Conservation (phyloP, 148 eudicot genomes). For the Rhododendron ovatum region DNA sequence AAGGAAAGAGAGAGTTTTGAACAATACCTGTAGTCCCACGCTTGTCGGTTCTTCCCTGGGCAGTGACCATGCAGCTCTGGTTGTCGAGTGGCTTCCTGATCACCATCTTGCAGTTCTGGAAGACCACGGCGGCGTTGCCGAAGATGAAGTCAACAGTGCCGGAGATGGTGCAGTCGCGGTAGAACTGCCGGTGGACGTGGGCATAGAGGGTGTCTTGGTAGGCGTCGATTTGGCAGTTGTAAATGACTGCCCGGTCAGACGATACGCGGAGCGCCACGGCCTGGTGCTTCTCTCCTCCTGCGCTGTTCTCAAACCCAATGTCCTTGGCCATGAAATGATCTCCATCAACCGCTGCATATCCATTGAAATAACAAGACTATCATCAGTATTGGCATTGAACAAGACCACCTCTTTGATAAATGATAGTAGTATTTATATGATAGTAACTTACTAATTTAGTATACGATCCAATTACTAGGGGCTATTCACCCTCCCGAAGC, state of each 20-base stretch:
- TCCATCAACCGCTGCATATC: constrained; percentile 31
- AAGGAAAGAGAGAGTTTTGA: not conserved
- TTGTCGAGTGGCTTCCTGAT: constrained; percentile 39
- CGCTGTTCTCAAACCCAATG: constrained; percentile 44
- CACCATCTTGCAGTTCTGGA: constrained; percentile 51
- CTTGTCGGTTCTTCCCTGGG: constrained; percentile 38
- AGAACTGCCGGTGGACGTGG: constrained; percentile 56
- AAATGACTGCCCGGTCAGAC: constrained; percentile 22
- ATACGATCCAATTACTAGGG: too few relatives aligned
- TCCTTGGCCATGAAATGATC: constrained; percentile 37
- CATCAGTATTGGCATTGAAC: not conserved
- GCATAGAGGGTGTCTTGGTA: constrained; percentile 54
- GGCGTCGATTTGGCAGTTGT: constrained; percentile 37
- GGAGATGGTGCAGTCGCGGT: constrained; percentile 50
- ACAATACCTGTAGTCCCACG: constrained; percentile 20
- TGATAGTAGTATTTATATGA: too few relatives aligned
- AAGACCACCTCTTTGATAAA: too few relatives aligned
- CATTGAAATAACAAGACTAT: not conserved
- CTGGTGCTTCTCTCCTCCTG: constrained; percentile 36
- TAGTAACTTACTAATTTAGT: too few relatives aligned
- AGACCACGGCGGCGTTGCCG: constrained; percentile 52
- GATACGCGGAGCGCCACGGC: constrained; percentile 49
- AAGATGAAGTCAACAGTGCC: constrained; percentile 70
- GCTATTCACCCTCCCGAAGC: too few relatives aligned
- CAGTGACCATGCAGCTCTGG: constrained; percentile 46